Evolutionary conservation across 169 alveolate species (phyloP).

Genomic region (Plasmodium vinckei): DNA sequence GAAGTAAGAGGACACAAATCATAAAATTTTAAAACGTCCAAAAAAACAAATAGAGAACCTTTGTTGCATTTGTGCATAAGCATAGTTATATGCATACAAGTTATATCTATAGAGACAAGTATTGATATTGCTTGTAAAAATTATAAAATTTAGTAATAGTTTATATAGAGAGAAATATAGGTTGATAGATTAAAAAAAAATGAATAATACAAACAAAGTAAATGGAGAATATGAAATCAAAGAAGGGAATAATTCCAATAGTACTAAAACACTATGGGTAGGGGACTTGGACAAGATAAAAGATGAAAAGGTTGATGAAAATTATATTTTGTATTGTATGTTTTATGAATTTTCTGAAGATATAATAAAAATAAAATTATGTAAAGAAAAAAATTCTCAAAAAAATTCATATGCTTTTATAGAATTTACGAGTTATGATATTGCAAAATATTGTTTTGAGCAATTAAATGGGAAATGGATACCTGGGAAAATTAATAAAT

Average conservation of each 20-base stretch:
- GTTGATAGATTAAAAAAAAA: background rate
- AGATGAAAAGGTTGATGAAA: constrained; percentile 71
- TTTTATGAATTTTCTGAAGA: constrained; percentile 73
- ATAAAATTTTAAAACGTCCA: no score
- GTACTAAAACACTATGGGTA: constrained; percentile 72
- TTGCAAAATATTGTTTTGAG: constrained; percentile 73
- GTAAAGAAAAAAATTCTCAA: constrained; percentile 62
- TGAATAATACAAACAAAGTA: constrained; percentile 27
- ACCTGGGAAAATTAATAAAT: constrained; percentile 64
- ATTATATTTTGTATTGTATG: constrained; percentile 65
- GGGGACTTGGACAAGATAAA: constrained; percentile 67
- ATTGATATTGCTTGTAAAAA: no score
- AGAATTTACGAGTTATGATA: constrained; percentile 49
- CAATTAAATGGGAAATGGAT: constrained; percentile 74
- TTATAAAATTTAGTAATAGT: no score
- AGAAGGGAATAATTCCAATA: constrained; percentile 11
- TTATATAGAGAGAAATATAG: no score
- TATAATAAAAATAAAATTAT: constrained; percentile 72
- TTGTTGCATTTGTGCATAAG: no score
- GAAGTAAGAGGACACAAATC: no score
- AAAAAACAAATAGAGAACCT: no score
- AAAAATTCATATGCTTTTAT: constrained; percentile 68
- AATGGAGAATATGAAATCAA: constrained; percentile 17
- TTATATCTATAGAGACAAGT: no score
- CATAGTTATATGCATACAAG: no score